These are phyloP conservation scores for Sugiyamaella neomexicana DNA, from an alignment of 1,139 yeast genomes.

Conservation along the genomic window DNA sequence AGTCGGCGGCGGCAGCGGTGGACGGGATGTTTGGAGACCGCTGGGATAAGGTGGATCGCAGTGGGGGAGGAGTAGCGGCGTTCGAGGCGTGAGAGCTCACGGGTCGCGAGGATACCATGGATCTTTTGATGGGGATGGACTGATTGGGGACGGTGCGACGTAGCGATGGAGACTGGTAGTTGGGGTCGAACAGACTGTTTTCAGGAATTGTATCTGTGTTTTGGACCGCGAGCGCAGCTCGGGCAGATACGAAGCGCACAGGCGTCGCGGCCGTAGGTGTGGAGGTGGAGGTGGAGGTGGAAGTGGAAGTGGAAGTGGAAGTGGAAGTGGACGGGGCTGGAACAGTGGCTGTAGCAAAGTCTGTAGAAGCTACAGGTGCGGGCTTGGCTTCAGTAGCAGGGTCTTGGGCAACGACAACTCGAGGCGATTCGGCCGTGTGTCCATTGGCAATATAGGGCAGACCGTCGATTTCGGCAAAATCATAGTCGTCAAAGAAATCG, in stretches of 20 bases:
- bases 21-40: neutral
- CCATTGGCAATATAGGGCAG: constrained; percentile 19
- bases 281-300: constrained; percentile 1
- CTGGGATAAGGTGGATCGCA: neutral
- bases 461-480: constrained; percentile 23
- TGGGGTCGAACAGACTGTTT: constrained; percentile 48
- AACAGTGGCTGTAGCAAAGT: neutral
- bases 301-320: neutral
- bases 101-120: constrained; percentile 11
- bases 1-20: neutral
- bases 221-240: constrained; percentile 53
- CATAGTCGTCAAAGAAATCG: constrained; percentile 27
- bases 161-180: constrained; percentile 51
- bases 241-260: constrained; percentile 57
- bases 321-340: neutral
- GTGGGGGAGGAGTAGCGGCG: neutral
- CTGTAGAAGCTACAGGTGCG: neutral
- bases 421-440: too few relatives aligned
- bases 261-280: constrained; percentile 21
- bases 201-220: constrained; percentile 45
- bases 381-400: neutral
- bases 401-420: too few relatives aligned
- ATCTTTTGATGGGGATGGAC: constrained; percentile 50
- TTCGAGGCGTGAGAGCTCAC: neutral
- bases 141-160: constrained; percentile 55